Evolutionary conservation across 768 basidiomycete species (phyloP).

Genomic region (Russula ochroleuca): DNA sequence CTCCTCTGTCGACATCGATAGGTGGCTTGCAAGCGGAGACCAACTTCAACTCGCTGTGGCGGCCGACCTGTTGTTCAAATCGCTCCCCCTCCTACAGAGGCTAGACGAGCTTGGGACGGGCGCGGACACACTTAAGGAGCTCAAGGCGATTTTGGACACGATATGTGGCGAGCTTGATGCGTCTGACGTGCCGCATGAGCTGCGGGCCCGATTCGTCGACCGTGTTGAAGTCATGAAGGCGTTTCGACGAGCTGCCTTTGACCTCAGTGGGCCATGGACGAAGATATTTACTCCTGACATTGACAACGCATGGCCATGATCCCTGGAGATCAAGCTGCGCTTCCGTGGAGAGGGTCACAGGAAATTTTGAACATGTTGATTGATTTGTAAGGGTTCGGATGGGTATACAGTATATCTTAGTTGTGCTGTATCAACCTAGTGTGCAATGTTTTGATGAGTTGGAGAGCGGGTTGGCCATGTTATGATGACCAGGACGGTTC

Average conservation of each 20-base stretch:
- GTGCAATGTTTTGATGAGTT: neutral
- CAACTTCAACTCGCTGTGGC: conserved; percentile 14
- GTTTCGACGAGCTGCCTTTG: neutral
- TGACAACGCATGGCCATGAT: neutral
- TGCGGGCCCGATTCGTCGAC: conserved; percentile 12
- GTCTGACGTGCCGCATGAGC: conserved; percentile 1
- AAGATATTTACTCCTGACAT: conserved; percentile 10
- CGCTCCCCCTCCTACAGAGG: conserved; percentile 3
- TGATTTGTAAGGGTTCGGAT: neutral
- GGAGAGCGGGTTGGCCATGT: too few species aligned
- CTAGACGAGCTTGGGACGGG: neutral
- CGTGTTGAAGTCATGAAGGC: conserved; percentile 1
- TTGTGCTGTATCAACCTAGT: neutral
- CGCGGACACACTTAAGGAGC: neutral
- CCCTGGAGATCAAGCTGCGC: too few species aligned
- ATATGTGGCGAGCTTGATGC: conserved; percentile 7
- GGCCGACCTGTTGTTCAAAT: conserved; percentile 2
- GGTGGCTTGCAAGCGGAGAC: neutral
- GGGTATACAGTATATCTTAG: neutral
- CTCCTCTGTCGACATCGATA: neutral
- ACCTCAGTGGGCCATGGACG: conserved; percentile 5
- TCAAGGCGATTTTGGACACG: conserved; percentile 15
- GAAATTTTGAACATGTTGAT: neutral
- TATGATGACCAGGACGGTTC: too few species aligned
- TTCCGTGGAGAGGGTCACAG: too few species aligned